A percentile compares a stretch with the other conserved stretches of the same genome.
phyloP scores from a whole-genome alignment of 2,329 filamentous ascomycete genomes.

The Nemania abortiva region DNA sequence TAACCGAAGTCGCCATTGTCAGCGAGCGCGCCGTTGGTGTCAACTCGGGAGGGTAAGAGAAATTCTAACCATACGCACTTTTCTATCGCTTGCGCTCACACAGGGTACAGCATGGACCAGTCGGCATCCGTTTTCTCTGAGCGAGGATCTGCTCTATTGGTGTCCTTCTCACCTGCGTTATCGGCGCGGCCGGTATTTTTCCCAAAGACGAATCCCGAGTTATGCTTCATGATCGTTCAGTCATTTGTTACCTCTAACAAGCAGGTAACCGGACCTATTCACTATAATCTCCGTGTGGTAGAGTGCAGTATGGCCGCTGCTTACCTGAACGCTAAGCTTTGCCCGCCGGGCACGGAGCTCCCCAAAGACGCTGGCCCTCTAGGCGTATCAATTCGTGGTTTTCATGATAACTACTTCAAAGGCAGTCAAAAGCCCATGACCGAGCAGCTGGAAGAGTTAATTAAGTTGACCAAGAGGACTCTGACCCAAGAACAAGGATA shows the following conservation, averaged over 20 bases:
- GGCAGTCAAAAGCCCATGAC: conserved; percentile 63
- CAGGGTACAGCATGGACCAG: conserved; percentile 84
- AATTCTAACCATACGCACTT: conserved; percentile 36
- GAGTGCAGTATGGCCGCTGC: conserved; percentile 91
- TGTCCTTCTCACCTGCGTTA: conserved; percentile 86
- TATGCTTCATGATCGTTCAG: conserved; percentile 94
- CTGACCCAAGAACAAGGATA: conserved; percentile 86
- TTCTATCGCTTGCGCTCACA: conserved; percentile 29
- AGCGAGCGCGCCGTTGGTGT: conserved; percentile 95
- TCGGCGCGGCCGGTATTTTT: conserved; percentile 82
- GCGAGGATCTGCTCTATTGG: conserved; percentile 86
- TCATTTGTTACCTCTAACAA: conserved; percentile 96
- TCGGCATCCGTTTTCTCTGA: conserved; percentile 94
- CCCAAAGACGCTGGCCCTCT: conserved; percentile 84
- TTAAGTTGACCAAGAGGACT: conserved; percentile 76
- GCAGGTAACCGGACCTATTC: conserved; percentile 89
- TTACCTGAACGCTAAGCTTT: conserved; percentile 70
- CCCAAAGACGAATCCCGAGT: conserved; percentile 81
- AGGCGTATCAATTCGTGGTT: conserved; percentile 84
- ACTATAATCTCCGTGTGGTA: conserved; percentile 97
- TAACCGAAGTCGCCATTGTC: conserved; percentile 93
- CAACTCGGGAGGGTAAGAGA: conserved; percentile 87
- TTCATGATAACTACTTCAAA: conserved; percentile 85
- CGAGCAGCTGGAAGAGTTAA: conserved; percentile 79
- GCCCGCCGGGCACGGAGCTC: conserved; percentile 69